These are phyloP conservation scores for Ophiostoma himal-ulmi DNA, from an alignment of 2,329 filamentous ascomycete species.

Conservation along the genomic window DNA sequence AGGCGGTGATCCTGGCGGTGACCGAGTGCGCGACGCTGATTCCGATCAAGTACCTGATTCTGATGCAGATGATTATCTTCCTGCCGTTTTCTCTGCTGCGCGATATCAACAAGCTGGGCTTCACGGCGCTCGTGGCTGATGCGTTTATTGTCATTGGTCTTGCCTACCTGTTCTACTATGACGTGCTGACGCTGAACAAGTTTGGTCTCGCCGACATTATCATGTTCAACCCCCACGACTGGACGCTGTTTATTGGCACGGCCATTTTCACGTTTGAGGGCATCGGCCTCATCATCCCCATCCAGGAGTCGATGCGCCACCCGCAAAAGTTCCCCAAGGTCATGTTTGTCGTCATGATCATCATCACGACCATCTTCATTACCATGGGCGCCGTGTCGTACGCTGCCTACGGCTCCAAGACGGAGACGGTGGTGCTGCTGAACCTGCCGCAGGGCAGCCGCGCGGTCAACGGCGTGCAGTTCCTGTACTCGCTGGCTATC, in stretches of 20 bases:
- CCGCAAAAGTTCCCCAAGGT: constrained; percentile 87
- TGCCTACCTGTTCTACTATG: constrained; percentile 93
- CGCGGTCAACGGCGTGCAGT: constrained; percentile 91
- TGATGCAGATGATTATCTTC: constrained; percentile 95
- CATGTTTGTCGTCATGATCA: constrained; percentile 84
- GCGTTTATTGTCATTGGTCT: constrained; percentile 89
- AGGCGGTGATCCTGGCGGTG: constrained; percentile 89
- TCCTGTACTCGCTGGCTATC: constrained; percentile 97
- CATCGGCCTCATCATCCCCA: constrained; percentile 94
- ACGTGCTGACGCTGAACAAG: constrained; percentile 72
- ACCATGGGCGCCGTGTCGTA: constrained; percentile 91
- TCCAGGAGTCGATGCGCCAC: constrained; percentile 93
- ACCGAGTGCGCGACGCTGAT: constrained; percentile 80
- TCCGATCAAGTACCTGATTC: constrained; percentile 80
- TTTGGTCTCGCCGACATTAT: constrained; percentile 79
- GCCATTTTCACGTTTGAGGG: constrained; percentile 99
- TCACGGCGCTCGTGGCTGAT: constrained; percentile 89
- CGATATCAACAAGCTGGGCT: constrained; percentile 95
- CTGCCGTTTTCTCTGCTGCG: constrained; percentile 87
- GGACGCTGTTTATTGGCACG: constrained; percentile 97
- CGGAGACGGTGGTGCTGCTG: constrained; percentile 91
- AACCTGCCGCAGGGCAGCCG: constrained; percentile 95
- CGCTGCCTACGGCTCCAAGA: constrained; percentile 89
- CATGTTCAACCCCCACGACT: constrained; percentile 82
- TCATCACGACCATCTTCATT: constrained; percentile 86